A percentile compares a stretch with the other conserved stretches of the same genome.
phyloP scores from a whole-genome alignment of 768 basidiomycete species.

The Coprinopsis sp. region DNA sequence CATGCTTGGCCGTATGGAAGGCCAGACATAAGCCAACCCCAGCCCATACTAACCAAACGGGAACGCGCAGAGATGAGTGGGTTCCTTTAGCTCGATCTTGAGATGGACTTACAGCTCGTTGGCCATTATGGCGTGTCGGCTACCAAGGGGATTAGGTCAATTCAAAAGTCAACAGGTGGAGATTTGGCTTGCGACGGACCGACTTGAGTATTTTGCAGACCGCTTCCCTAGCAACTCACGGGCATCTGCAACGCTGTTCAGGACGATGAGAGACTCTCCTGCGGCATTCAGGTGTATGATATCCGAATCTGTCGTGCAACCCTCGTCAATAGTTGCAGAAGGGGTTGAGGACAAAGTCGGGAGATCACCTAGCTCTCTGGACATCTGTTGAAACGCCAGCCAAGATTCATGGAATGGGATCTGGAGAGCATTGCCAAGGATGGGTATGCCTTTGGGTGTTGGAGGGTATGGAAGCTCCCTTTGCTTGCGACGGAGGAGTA shows the following conservation, averaged over 20 bases:
- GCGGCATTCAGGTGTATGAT: slow-evolving; percentile 6
- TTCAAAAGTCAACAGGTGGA: neutral
- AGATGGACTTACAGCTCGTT: neutral
- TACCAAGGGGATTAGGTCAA: neutral
- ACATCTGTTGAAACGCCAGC: neutral
- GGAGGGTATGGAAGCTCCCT: slow-evolving; percentile 6
- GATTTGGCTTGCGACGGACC: slow-evolving; percentile 1
- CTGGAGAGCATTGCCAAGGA: slow-evolving; percentile 5
- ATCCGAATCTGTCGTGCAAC: neutral
- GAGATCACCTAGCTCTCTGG: neutral
- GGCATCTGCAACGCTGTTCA: slow-evolving; percentile 8
- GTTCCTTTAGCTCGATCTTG: neutral
- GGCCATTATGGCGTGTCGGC: neutral
- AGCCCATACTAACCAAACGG: slow-evolving; percentile 1
- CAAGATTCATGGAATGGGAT: slow-evolving; percentile 1
- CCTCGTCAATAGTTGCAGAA: neutral
- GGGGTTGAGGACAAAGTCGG: no score
- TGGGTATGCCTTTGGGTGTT: slow-evolving; percentile 7
- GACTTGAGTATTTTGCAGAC: slow-evolving; percentile 8
- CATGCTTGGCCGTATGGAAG: slow-evolving; percentile 20
- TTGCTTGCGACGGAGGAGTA: no score
- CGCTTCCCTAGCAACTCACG: slow-evolving; percentile 10
- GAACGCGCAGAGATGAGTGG: neutral
- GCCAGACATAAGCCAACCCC: slow-evolving; percentile 14
- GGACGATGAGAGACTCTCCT: slow-evolving; percentile 6